Evolutionary conservation across 2,329 filamentous ascomycete species (phyloP).

Genomic region (Ascochyta rabiei): DNA sequence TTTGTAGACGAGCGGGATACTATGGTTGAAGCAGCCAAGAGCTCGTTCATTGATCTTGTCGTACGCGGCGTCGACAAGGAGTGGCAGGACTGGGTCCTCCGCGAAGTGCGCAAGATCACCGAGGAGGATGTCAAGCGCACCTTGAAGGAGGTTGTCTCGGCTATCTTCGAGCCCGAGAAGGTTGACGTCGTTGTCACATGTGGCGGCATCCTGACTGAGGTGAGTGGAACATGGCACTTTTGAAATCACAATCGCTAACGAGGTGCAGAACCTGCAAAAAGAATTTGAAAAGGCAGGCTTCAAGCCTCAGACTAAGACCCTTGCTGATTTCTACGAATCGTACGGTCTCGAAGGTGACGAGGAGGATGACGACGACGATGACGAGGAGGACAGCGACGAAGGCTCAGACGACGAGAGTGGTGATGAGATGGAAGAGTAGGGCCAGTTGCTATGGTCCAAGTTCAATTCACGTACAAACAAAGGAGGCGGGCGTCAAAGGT

Average conservation of each 20-base stretch:
- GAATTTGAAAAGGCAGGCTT: slow-evolving; percentile 79
- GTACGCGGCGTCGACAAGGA: slow-evolving; percentile 76
- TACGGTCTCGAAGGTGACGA: slow-evolving; percentile 76
- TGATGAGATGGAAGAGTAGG: slow-evolving; percentile 37
- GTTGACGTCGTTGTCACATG: slow-evolving; percentile 90
- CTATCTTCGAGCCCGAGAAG: slow-evolving; percentile 78
- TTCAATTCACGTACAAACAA: too few species aligned
- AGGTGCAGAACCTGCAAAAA: slow-evolving; percentile 70
- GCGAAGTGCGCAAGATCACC: slow-evolving; percentile 75
- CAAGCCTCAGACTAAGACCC: slow-evolving; percentile 72
- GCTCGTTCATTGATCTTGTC: slow-evolving; percentile 83
- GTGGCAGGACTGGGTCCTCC: slow-evolving; percentile 78
- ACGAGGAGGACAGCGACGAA: slow-evolving; percentile 60
- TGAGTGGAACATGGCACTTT: slow-evolving; percentile 53
- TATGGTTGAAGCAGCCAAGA: slow-evolving; percentile 78
- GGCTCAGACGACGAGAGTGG: slow-evolving; percentile 59
- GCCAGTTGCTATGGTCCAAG: not conserved
- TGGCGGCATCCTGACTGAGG: slow-evolving; percentile 82
- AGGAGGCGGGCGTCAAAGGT: not conserved
- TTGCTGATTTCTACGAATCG: slow-evolving; percentile 85
- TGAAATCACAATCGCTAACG: not conserved
- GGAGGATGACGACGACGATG: slow-evolving; percentile 64
- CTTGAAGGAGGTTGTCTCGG: slow-evolving; percentile 76
- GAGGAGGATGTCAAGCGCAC: slow-evolving; percentile 77
- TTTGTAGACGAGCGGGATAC: slow-evolving; percentile 90